These are phyloP conservation scores for Butyriboletus loyo DNA, from an alignment of 768 basidiomycete species.

Conservation along the genomic window DNA sequence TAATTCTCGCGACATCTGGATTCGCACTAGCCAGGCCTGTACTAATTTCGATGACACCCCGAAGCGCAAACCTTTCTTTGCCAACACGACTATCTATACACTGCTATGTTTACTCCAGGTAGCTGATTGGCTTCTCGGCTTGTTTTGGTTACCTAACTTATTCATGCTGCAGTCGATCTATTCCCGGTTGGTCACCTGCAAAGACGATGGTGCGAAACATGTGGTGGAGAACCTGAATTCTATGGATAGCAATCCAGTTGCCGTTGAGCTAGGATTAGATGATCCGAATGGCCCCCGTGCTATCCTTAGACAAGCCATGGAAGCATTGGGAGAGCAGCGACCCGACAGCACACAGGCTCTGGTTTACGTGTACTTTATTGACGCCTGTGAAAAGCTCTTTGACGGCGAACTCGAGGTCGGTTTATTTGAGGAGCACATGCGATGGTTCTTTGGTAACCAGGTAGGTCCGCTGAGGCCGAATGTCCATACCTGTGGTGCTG, in stretches of 20 bases:
- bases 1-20: constrained; percentile 53
- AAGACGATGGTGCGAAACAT: constrained; percentile 70
- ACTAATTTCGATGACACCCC: constrained; percentile 26
- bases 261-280: constrained; percentile 80
- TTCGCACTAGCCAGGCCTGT: constrained; percentile 37
- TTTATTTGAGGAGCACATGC: constrained; percentile 94
- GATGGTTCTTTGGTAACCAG: constrained; percentile 91
- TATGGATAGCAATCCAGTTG: constrained; percentile 73
- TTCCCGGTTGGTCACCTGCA: constrained; percentile 81
- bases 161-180: constrained; percentile 69
- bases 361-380: constrained; percentile 86
- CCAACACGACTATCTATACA: constrained; percentile 91
- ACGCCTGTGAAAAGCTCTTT: constrained; percentile 90
- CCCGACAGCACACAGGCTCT: constrained; percentile 53
- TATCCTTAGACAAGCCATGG: constrained; percentile 61
- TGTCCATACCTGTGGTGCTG: neutral
- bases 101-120: constrained; percentile 87
- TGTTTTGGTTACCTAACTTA: constrained; percentile 2
- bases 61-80: constrained; percentile 70
- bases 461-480: constrained; percentile 36
- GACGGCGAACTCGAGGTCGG: constrained; percentile 88
- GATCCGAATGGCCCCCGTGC: constrained; percentile 76
- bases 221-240: constrained; percentile 65
- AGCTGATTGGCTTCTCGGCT: constrained; percentile 5
- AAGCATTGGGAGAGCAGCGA: constrained; percentile 51